A percentile compares a stretch with the other conserved stretches of the same genome.
phyloP scores from a whole-genome alignment of 1,284 basidiomycete genomes.

The Phlebopus sp. region DNA sequence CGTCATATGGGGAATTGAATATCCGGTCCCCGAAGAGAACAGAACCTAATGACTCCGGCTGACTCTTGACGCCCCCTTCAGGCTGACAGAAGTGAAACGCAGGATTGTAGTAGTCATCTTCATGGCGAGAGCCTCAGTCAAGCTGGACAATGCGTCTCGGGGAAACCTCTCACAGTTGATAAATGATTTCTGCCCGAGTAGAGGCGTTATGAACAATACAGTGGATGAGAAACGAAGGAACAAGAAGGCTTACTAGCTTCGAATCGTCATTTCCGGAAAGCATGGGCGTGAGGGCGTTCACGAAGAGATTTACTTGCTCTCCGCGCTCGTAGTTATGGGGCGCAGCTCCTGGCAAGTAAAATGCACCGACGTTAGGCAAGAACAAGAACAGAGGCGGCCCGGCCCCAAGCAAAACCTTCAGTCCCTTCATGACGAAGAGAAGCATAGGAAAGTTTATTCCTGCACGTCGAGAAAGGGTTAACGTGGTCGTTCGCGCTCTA shows the following conservation, averaged over 20 bases:
- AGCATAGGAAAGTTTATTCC: conserved; percentile 2
- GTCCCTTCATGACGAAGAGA: conserved; percentile 18
- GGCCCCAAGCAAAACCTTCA: conserved; percentile 12
- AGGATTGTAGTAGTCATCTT: conserved; percentile 87
- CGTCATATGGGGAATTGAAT: conserved; percentile 86
- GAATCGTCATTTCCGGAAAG: conserved; percentile 65
- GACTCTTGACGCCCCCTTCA: conserved; percentile 68
- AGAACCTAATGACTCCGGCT: conserved; percentile 88
- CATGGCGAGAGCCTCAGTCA: conserved; percentile 11
- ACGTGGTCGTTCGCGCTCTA: background rate
- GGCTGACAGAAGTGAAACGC: conserved; percentile 88
- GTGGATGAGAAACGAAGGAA: conserved; percentile 3
- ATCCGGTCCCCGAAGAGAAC: conserved; percentile 97
- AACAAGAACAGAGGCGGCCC: conserved; percentile 18
- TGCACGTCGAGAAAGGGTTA: background rate
- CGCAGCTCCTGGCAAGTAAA: conserved; percentile 76
- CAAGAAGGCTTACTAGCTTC: conserved; percentile 62
- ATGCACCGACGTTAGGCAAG: conserved; percentile 38
- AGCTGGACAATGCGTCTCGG: background rate
- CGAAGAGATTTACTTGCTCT: conserved; percentile 75
- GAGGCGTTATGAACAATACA: conserved; percentile 10
- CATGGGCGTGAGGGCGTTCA: conserved; percentile 88
- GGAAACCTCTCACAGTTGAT: conserved; percentile 62
- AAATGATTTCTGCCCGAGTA: conserved; percentile 63
- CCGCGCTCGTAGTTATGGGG: conserved; percentile 73